A percentile compares a stretch with the other conserved stretches of the same genome.
Conservation (phyloP, 768 basidiomycete genomes). For the Lactarius indigo region DNA sequence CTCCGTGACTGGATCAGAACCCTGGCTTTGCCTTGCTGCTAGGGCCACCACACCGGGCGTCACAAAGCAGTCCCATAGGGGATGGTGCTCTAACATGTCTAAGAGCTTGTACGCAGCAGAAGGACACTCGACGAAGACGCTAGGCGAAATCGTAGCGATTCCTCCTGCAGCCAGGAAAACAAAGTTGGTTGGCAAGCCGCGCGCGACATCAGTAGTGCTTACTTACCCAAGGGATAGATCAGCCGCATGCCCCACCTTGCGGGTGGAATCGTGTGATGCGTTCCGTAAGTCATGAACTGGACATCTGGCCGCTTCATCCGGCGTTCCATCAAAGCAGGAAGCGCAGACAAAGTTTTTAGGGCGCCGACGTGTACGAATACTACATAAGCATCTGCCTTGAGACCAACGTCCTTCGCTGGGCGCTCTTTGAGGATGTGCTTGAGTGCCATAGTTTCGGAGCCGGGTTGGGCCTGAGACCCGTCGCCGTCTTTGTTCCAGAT, state of each 20-base stretch:
- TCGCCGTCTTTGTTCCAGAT: constrained; percentile 23
- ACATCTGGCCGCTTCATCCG: constrained; percentile 43
- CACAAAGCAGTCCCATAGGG: constrained; percentile 66
- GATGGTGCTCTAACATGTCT: constrained; percentile 51
- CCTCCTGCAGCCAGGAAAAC: constrained; percentile 48
- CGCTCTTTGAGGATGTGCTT: constrained; percentile 12
- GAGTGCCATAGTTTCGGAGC: constrained; percentile 16
- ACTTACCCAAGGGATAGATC: constrained; percentile 68
- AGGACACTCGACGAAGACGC: constrained; percentile 54
- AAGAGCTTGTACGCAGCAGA: constrained; percentile 47
- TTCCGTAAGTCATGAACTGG: constrained; percentile 68
- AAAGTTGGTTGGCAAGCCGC: neutral
- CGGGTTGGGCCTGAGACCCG: constrained; percentile 5
- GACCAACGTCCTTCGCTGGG: constrained; percentile 13
- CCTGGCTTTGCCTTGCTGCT: constrained; percentile 40
- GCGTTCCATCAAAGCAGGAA: constrained; percentile 49
- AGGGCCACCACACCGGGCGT: constrained; percentile 62
- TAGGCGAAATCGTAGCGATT: constrained; percentile 65
- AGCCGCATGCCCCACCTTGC: constrained; percentile 59
- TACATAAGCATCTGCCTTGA: constrained; percentile 40
- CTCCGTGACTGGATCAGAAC: constrained; percentile 24
- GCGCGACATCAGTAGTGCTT: constrained; percentile 25
- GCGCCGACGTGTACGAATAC: constrained; percentile 68
- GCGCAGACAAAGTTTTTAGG: constrained; percentile 43
- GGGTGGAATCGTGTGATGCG: constrained; percentile 50